Evolutionary conservation across 2,329 filamentous ascomycete species (phyloP).

Genomic region (Bipolaris gigantea): DNA sequence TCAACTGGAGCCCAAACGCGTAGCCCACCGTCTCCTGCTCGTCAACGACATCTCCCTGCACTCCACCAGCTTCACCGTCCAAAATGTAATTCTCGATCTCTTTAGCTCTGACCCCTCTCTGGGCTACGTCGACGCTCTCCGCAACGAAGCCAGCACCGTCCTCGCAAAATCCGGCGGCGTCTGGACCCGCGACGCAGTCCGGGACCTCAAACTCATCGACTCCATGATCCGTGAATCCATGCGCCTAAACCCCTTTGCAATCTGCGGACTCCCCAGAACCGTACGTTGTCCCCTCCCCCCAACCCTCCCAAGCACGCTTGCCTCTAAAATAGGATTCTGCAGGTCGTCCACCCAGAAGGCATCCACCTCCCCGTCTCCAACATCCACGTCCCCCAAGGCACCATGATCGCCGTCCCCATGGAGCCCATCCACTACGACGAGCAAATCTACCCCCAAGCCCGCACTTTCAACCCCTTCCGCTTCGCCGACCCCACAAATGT

Average conservation of each 20-base stretch:
- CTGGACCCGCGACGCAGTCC: constrained; percentile 19
- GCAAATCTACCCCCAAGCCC: constrained; percentile 16
- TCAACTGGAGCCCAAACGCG: constrained; percentile 17
- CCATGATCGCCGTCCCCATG: constrained; percentile 19
- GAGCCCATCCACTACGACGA: constrained; percentile 18
- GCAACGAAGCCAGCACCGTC: constrained; percentile 14
- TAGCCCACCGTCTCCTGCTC: constrained; percentile 18
- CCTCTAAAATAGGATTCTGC: not conserved
- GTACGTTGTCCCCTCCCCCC: constrained; percentile 1
- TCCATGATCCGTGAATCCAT: constrained; percentile 20
- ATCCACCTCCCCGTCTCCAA: constrained; percentile 10
- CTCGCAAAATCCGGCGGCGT: constrained; percentile 10
- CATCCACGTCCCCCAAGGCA: constrained; percentile 15
- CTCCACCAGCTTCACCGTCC: constrained; percentile 18
- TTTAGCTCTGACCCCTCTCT: constrained; percentile 16
- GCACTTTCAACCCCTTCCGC: constrained; percentile 20
- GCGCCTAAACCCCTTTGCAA: constrained; percentile 19
- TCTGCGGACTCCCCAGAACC: constrained; percentile 16
- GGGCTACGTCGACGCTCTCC: constrained; percentile 15
- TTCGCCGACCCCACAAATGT: constrained; percentile 15
- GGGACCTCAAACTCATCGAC: constrained; percentile 17
- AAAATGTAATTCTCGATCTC: constrained; percentile 21
- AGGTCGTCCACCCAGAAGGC: constrained; percentile 19
- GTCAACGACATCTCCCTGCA: constrained; percentile 21
- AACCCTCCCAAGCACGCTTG: fast-evolving